Conservation (phyloP, 345 rosid species). For the Firmiana major region DNA sequence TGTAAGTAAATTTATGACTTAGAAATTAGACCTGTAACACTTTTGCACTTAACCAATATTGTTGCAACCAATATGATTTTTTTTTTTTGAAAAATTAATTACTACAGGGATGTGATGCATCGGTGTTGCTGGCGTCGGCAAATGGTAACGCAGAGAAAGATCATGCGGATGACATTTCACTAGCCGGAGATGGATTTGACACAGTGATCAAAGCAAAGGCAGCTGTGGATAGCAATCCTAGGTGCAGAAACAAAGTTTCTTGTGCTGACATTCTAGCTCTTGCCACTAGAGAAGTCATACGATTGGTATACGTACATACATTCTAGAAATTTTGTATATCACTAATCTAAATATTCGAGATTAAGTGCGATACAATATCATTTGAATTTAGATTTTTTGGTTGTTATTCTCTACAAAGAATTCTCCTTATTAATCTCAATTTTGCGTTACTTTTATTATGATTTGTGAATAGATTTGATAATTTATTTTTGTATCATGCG, state of each 20-base stretch:
- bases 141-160: constrained; percentile 48
- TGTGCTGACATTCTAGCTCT: constrained; percentile 92
- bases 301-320: constrained; percentile 34
- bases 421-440: not conserved
- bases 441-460: no score
- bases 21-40: no score
- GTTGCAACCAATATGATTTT: no score
- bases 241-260: constrained; percentile 86
- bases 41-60: no score
- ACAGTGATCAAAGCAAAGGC: constrained; percentile 82
- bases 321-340: no score
- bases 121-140: constrained; percentile 35
- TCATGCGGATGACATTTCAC: constrained; percentile 51
- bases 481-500: no score
- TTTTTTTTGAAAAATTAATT: no score
- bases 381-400: not conserved
- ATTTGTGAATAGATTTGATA: no score
- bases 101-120: constrained; percentile 65
- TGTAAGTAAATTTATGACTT: constrained; percentile 24
- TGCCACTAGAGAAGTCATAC: constrained; percentile 77
- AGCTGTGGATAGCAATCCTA: constrained; percentile 61
- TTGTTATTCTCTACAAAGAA: no score
- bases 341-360: no score
- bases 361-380: no score
- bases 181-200: constrained; percentile 83